phyloP scores from a whole-genome alignment of 1,284 basidiomycete species.

The Vanrija sp. region DNA sequence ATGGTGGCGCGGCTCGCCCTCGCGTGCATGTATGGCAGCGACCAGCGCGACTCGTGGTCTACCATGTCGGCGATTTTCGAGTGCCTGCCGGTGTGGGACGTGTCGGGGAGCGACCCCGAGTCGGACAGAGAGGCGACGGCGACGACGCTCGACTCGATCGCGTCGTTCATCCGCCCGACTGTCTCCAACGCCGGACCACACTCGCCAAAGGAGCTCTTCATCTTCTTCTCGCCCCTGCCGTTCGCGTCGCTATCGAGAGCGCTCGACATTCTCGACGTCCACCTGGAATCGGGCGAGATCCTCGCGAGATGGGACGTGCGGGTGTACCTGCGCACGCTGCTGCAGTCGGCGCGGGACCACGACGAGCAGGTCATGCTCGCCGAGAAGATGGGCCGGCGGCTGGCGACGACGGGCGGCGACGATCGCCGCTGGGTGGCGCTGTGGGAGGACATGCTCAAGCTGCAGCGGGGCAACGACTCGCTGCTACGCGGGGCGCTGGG shows the following conservation, averaged over 20 bases:
- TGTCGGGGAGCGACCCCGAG: constrained; percentile 56
- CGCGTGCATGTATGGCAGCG: constrained; percentile 80
- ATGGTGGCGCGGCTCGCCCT: constrained; percentile 79
- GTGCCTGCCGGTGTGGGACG: constrained; percentile 84
- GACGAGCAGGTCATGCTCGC: constrained; percentile 77
- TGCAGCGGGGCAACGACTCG: constrained; percentile 61
- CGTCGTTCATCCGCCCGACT: constrained; percentile 70
- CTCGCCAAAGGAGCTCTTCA: constrained; percentile 64
- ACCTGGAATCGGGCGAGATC: constrained; percentile 88
- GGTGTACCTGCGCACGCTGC: constrained; percentile 74
- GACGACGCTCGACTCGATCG: constrained; percentile 72
- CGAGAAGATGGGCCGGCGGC: constrained; percentile 73
- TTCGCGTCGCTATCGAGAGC: constrained; percentile 68
- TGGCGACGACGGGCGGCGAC: constrained; percentile 48
- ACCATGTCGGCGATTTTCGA: constrained; percentile 88
- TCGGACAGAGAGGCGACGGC: constrained; percentile 66
- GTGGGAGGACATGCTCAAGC: constrained; percentile 80
- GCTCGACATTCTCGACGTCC: constrained; percentile 84
- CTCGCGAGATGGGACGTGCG: constrained; percentile 78
- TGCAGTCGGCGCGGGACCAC: constrained; percentile 65
- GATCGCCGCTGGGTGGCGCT: constrained; percentile 77
- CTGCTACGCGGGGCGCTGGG: constrained; percentile 69
- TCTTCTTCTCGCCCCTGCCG: constrained; percentile 76
- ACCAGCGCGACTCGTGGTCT: constrained; percentile 65
- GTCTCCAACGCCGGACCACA: constrained; percentile 57